Evolutionary conservation across 805 yeast genomes (phyloP), one percentile per base, ranked within the genome.

Genomic region (Groenewaldozyma salmanticensis): DNA sequence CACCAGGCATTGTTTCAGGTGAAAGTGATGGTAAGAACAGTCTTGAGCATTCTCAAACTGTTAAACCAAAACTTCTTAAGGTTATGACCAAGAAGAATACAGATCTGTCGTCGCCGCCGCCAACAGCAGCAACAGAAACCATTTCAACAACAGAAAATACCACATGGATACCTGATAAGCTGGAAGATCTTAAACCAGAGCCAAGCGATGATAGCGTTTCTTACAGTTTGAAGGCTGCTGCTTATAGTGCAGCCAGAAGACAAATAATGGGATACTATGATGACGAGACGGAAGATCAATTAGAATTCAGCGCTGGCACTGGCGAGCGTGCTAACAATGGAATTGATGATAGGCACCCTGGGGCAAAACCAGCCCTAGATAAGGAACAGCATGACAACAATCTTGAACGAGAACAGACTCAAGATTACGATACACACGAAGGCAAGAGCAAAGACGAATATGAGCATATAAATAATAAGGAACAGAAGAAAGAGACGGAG

Each of bases 231-330:
- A 45, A 68, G 36, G 64, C 64, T 35, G 70, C 66, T 11, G 54
- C 64, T 24, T 67, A 67, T 45, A 57, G 54, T 45, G 61, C 61
- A 45, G 61, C 67, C 7, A 51, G 71, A 24, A 65, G 61, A 21
- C 52, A 66, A 35, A 68, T 67, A 18, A 66, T 67, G 7, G 29
- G 29, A 24, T 24, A 9, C 13, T 13, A 24, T 9, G 29, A 24
- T 9, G 29, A 24, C 29, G 29, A 24, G 13, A 13, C 7, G 7
- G 29, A 24, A 24, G n/a, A n/a, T n/a, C n/a, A n/a, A n/a, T n/a
- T n/a, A n/a, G n/a, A n/a, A n/a, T n/a, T n/a, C n/a, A n/a, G n/a
- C n/a, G n/a, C n/a, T n/a, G n/a, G n/a, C n/a, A n/a, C n/a, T n/a
- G n/a, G n/a, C n/a, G n/a, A n/a, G n/a, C n/a, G n/a, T n/a, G n/a